Evolutionary conservation across 1,284 basidiomycete genomes (phyloP).

Genomic region (Ustilago vetiveriae): DNA sequence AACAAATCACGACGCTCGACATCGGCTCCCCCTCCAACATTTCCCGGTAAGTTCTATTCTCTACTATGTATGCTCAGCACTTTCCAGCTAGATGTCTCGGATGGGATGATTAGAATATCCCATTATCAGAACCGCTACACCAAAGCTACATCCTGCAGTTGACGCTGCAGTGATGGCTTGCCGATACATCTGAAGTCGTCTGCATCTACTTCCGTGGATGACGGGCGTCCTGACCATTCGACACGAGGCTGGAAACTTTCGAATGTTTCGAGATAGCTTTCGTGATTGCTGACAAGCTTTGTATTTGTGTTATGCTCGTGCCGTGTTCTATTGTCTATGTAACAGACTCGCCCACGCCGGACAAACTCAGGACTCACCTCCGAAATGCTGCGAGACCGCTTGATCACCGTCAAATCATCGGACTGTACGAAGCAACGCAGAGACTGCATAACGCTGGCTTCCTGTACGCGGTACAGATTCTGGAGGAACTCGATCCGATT

Average conservation of each 20-base stretch:
- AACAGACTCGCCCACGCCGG: constrained; percentile 16
- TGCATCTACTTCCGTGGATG: constrained; percentile 9
- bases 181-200: constrained; percentile 50
- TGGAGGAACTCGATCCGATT: constrained; percentile 33
- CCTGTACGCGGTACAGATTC: constrained; percentile 10
- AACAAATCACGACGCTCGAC: background rate
- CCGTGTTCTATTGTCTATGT: background rate
- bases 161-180: constrained; percentile 37
- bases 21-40: background rate
- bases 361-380: constrained; percentile 11
- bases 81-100: background rate
- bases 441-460: constrained; percentile 8
- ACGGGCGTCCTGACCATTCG: constrained; percentile 42
- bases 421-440: constrained; percentile 6
- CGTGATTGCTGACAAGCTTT: constrained; percentile 2
- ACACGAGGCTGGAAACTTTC: background rate
- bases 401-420: constrained; percentile 3
- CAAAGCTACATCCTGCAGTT: constrained; percentile 38
- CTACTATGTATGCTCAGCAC: background rate
- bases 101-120: constrained; percentile 47
- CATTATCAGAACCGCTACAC: constrained; percentile 54
- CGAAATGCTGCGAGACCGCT: constrained; percentile 17
- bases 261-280: background rate
- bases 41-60: constrained; percentile 23
- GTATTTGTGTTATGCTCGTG: no score